A percentile compares a stretch with the other conserved stretches of the same genome.
phyloP scores from a whole-genome alignment of 179 eudicot genomes.

The Silene coronaria region DNA sequence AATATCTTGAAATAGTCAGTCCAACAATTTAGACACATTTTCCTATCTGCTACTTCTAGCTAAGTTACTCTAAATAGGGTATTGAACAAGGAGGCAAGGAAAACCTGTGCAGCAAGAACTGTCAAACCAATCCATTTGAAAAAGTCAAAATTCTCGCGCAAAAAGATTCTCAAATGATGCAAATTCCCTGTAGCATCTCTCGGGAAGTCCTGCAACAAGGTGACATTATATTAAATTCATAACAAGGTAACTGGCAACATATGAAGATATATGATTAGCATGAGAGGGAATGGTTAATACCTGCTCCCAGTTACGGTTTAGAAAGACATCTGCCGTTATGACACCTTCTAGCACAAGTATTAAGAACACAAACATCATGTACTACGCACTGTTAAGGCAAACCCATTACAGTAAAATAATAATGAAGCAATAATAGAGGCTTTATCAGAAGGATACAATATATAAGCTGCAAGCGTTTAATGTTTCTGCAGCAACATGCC shows the following conservation, averaged over 20 bases:
- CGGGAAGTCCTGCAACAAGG: slow-evolving; percentile 53
- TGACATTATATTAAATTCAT: not conserved
- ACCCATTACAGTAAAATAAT: not conserved
- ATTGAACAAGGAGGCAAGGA: slow-evolving; percentile 18
- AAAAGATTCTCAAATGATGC: slow-evolving; percentile 43
- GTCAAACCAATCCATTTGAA: slow-evolving; percentile 83
- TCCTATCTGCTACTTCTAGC: not conserved
- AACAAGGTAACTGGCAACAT: not conserved
- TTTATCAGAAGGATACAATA: slow-evolving; percentile 51
- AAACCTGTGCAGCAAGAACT: slow-evolving; percentile 57
- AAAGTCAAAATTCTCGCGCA: slow-evolving; percentile 58
- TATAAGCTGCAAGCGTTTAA: slow-evolving; percentile 73
- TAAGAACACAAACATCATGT: slow-evolving; percentile 56
- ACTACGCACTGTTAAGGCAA: slow-evolving; percentile 37
- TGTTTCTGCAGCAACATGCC: slow-evolving; percentile 84
- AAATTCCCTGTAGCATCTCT: slow-evolving; percentile 56
- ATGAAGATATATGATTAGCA: not conserved
- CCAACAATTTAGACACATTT: not conserved
- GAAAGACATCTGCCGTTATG: slow-evolving; percentile 57
- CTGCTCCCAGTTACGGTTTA: slow-evolving; percentile 72
- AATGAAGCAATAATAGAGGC: not conserved
- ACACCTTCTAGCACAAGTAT: slow-evolving; percentile 72
- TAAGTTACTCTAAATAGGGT: not conserved
- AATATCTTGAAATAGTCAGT: not conserved
- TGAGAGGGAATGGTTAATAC: slow-evolving; percentile 26